A percentile compares a stretch with the other conserved stretches of the same genome.
Conservation (phyloP, 2,329 filamentous ascomycete genomes). For the Arthroderma sp. region DNA sequence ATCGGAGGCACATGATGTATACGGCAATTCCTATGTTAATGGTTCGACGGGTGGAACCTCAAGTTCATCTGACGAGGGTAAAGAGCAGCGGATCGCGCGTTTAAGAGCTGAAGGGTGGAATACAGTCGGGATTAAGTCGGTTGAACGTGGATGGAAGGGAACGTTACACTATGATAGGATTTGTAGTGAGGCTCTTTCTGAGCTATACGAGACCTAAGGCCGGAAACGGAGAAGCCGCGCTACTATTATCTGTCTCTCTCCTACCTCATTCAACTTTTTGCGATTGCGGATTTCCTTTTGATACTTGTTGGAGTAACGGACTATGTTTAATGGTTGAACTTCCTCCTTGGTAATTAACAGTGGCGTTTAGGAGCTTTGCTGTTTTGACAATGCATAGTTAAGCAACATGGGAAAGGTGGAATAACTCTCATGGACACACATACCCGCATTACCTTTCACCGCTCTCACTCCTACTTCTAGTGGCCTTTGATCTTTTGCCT, state of each 20-base stretch:
- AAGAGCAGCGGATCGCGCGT: slow-evolving; percentile 24
- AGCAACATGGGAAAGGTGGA: no score
- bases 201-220: slow-evolving; percentile 21
- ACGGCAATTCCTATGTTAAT: not conserved
- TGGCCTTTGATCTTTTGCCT: no score
- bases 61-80: slow-evolving; percentile 21
- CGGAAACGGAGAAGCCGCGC: not conserved
- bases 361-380: no score
- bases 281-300: not conserved
- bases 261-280: no score
- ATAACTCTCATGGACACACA: no score
- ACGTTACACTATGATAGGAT: slow-evolving; percentile 27
- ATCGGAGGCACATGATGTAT: not conserved
- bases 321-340: no score
- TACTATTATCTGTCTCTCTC: not conserved
- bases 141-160: slow-evolving; percentile 27
- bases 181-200: slow-evolving; percentile 27
- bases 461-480: not conserved
- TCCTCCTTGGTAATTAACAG: no score
- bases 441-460: not conserved
- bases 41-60: not conserved
- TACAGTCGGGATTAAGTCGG: slow-evolving; percentile 26
- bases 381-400: no score
- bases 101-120: slow-evolving; percentile 28
- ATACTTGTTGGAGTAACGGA: no score